phyloP scores from a whole-genome alignment of 805 yeast genomes.

The Brettanomyces sp. region DNA sequence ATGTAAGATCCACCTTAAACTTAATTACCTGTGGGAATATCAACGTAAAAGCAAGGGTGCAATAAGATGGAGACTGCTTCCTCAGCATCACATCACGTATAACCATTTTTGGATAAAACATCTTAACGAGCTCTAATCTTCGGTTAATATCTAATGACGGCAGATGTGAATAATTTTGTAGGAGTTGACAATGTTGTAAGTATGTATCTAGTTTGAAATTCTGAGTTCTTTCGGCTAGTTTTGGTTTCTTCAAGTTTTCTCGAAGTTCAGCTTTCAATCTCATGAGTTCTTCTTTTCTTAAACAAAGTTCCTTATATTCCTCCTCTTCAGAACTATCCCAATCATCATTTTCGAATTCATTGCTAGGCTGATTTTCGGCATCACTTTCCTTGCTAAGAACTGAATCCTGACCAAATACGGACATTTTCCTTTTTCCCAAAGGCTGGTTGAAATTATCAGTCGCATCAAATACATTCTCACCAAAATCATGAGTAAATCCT shows the following conservation, averaged over 20 bases:
- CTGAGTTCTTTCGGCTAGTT: background rate
- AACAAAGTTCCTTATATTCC: background rate
- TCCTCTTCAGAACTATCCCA: background rate
- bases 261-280: background rate
- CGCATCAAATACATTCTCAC: too few relatives aligned
- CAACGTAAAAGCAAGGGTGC: background rate
- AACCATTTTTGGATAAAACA: constrained; percentile 22
- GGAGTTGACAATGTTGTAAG: constrained; percentile 8
- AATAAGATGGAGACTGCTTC: background rate
- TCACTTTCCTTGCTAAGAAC: too few relatives aligned
- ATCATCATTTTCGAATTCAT: background rate
- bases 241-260: background rate
- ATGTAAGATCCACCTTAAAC: constrained; percentile 2
- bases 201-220: constrained; percentile 12
- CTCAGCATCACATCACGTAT: constrained; percentile 6
- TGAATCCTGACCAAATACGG: too few relatives aligned
- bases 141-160: constrained; percentile 21
- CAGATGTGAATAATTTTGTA: constrained; percentile 15
- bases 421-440: too few relatives aligned
- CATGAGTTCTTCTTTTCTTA: background rate
- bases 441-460: too few relatives aligned
- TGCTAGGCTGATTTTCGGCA: too few relatives aligned
- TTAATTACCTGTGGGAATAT: background rate
- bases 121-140: constrained; percentile 12
- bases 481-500: too few relatives aligned